Evolutionary conservation across 257 asterid species (phyloP).

Genomic region (Ilex aquifolium): DNA sequence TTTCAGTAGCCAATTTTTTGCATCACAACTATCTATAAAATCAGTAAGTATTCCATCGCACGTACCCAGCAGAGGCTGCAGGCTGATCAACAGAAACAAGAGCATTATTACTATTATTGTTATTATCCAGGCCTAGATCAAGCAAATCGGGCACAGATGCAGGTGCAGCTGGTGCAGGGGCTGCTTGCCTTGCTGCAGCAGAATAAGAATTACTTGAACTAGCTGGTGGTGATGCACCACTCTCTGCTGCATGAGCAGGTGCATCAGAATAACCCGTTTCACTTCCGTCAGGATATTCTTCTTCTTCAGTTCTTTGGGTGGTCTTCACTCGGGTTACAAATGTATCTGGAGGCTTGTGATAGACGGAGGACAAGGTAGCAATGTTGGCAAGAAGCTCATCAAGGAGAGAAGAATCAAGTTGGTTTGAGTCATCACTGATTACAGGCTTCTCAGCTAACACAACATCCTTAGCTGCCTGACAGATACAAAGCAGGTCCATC

Average conservation of each 20-base stretch:
- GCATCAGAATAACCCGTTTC: conserved; percentile 77
- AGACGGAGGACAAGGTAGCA: conserved; percentile 93
- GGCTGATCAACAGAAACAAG: conserved; percentile 66
- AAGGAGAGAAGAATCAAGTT: conserved; percentile 81
- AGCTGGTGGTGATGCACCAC: conserved; percentile 59
- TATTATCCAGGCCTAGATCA: conserved; percentile 81
- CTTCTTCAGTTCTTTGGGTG: conserved; percentile 81
- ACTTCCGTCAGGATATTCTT: conserved; percentile 76
- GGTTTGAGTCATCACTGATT: conserved; percentile 93
- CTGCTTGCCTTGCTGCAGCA: conserved; percentile 49
- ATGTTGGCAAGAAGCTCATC: conserved; percentile 97
- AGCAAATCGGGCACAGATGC: conserved; percentile 70
- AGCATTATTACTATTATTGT: conserved; percentile 53
- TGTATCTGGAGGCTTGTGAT: conserved; percentile 95
- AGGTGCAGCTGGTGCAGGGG: conserved; percentile 29
- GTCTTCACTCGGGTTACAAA: conserved; percentile 92
- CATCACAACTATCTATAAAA: background rate
- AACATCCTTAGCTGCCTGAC: conserved; percentile 98
- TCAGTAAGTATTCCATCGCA: background rate
- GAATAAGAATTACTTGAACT: conserved; percentile 43
- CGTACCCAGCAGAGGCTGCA: conserved; percentile 55
- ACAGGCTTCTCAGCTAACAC: conserved; percentile 98
- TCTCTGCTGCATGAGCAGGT: conserved; percentile 48
- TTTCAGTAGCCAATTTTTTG: background rate
- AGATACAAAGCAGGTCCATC: conserved; percentile 11